Percentiles rank a stretch among this genome's conserved stretches.
phyloP scores from a whole-genome alignment of 352 stramenopile genomes.

The Pythium phragmitis region DNA sequence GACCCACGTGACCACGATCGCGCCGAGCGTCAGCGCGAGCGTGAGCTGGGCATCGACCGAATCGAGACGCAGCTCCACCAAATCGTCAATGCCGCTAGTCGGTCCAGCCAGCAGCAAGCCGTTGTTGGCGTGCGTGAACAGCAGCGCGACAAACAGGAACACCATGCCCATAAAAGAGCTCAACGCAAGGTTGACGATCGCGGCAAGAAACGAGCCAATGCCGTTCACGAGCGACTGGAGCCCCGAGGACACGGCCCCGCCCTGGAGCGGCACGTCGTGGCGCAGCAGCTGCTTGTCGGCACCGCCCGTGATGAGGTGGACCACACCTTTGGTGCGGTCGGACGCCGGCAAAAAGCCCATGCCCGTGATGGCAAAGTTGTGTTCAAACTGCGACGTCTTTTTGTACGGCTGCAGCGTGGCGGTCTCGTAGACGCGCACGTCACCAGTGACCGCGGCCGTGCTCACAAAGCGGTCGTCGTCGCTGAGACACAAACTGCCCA shows the following conservation, averaged over 20 bases:
- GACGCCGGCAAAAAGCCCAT: constrained; percentile 59
- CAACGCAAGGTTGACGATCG: constrained; percentile 45
- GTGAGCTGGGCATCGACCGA: constrained; percentile 52
- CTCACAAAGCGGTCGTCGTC: constrained; percentile 72
- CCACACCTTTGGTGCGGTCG: constrained; percentile 35
- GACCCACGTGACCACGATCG: constrained; percentile 41
- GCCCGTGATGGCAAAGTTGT: constrained; percentile 82
- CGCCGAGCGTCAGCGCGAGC: constrained; percentile 34
- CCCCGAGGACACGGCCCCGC: constrained; percentile 50
- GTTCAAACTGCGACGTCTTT: constrained; percentile 51
- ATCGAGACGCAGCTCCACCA: constrained; percentile 52
- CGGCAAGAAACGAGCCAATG: constrained; percentile 32
- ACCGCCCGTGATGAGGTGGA: constrained; percentile 66
- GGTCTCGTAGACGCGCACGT: constrained; percentile 64
- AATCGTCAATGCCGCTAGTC: constrained; percentile 53
- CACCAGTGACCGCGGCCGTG: constrained; percentile 65
- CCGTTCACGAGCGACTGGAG: constrained; percentile 33
- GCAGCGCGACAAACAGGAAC: constrained; percentile 69
- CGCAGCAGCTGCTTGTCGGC: constrained; percentile 75
- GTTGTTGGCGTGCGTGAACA: constrained; percentile 76
- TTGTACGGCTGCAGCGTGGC: constrained; percentile 52
- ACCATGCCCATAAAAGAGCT: constrained; percentile 44
- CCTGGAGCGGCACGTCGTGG: constrained; percentile 59
- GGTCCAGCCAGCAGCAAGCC: constrained; percentile 49
- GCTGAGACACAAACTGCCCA: constrained; percentile 78